phyloP scores from a whole-genome alignment of 768 basidiomycete genomes.

The Sistotremastrum suecicum region DNA sequence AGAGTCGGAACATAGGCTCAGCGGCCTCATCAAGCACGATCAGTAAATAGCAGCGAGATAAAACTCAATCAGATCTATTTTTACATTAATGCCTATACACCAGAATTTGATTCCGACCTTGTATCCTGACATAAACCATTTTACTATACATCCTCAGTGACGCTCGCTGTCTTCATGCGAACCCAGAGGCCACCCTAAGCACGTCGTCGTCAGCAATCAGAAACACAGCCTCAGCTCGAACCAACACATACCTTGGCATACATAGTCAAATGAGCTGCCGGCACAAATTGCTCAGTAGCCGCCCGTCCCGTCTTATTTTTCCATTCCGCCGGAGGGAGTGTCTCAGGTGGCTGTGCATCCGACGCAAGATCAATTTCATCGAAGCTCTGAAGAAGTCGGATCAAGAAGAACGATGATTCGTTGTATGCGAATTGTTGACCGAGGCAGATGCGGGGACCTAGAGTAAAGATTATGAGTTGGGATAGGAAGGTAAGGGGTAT shows the following conservation, averaged over 20 bases:
- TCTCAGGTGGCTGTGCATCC: constrained; percentile 28
- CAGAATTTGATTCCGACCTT: too few relatives aligned
- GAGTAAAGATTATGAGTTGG: neutral
- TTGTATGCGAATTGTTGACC: constrained; percentile 51
- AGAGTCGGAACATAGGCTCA: too few relatives aligned
- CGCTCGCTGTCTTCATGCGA: too few relatives aligned
- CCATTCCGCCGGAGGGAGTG: constrained; percentile 34
- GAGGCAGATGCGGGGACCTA: constrained; percentile 21
- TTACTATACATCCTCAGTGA: too few relatives aligned
- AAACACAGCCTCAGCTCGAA: too few relatives aligned
- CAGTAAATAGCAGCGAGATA: too few relatives aligned
- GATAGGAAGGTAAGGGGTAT: neutral
- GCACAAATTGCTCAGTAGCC: constrained; percentile 31
- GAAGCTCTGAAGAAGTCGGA: constrained; percentile 44
- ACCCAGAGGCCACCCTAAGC: too few relatives aligned
- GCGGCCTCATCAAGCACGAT: too few relatives aligned
- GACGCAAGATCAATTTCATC: constrained; percentile 28
- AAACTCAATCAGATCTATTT: too few relatives aligned
- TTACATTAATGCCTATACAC: too few relatives aligned
- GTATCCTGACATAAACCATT: too few relatives aligned
- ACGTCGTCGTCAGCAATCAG: too few relatives aligned
- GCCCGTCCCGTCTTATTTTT: constrained; percentile 17
- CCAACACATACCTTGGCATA: constrained; percentile 26
- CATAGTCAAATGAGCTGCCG: constrained; percentile 39
- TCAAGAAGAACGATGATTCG: constrained; percentile 48